These are phyloP conservation scores for Paramecium sonneborni DNA, from an alignment of 73 alveolate genomes.

Conservation along the genomic window DNA sequence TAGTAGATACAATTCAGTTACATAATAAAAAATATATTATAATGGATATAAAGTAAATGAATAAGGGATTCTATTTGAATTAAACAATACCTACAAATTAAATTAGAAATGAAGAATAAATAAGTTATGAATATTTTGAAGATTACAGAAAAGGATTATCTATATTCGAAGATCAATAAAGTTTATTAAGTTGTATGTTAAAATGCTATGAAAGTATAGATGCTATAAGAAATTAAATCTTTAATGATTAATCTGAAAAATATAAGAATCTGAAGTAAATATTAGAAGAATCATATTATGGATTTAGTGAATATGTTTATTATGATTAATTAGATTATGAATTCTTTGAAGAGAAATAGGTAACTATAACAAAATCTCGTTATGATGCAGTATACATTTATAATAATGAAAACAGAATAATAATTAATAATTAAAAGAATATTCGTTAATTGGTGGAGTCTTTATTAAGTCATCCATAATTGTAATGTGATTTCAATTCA, in stretches of 20 bases:
- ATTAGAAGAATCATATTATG: neutral
- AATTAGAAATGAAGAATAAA: neutral
- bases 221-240: neutral
- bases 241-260: neutral
- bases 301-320: neutral
- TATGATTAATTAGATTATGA: neutral
- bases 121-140: neutral
- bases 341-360: neutral
- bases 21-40: neutral
- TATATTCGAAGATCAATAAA: neutral
- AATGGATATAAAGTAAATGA: neutral
- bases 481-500: neutral
- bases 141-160: neutral
- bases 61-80: neutral
- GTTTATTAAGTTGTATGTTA: neutral
- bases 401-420: neutral
- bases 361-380: neutral
- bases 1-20: neutral
- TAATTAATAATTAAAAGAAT: neutral
- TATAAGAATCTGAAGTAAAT: neutral
- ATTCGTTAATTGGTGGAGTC: neutral
- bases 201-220: conserved; percentile 10
- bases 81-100: neutral
- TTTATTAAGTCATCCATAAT: neutral
- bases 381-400: neutral